These are phyloP conservation scores for Prunus salicina DNA, from an alignment of 306 rosid genomes.

Conservation along the genomic window DNA sequence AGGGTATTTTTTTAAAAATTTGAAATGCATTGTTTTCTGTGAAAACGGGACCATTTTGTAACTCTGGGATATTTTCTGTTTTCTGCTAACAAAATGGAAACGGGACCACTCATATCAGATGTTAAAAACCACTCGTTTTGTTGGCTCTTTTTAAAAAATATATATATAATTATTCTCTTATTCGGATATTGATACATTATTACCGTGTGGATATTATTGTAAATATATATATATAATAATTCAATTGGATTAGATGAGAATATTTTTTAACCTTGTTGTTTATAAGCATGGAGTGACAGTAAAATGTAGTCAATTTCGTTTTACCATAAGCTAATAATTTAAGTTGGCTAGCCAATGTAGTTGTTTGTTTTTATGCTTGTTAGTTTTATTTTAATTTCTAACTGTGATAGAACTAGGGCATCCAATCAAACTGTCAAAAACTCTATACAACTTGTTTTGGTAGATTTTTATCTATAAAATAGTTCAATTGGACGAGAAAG, in stretches of 20 bases:
- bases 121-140: background rate
- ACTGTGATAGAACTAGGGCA: too few species aligned
- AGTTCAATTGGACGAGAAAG: background rate
- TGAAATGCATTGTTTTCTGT: slow-evolving; percentile 22
- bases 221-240: too few species aligned
- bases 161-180: too few species aligned
- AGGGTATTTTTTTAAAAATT: background rate
- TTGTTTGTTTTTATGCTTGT: too few species aligned
- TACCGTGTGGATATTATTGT: rapidly evolving
- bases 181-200: rapidly evolving
- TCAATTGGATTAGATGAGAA: too few species aligned
- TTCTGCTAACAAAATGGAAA: background rate
- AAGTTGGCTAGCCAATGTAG: too few species aligned
- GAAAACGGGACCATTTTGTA: slow-evolving; percentile 25
- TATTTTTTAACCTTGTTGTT: too few species aligned
- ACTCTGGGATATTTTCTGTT: background rate
- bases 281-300: background rate
- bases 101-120: background rate
- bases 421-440: background rate
- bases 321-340: too few species aligned
- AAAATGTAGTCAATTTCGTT: background rate
- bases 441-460: background rate
- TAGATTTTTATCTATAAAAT: background rate
- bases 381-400: too few species aligned
- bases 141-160: too few species aligned